Percentiles rank a stretch among this genome's conserved stretches.
Evolutionary conservation across 164 flowering plant genomes (phyloP).

Genomic region (Magnolia sinica): DNA sequence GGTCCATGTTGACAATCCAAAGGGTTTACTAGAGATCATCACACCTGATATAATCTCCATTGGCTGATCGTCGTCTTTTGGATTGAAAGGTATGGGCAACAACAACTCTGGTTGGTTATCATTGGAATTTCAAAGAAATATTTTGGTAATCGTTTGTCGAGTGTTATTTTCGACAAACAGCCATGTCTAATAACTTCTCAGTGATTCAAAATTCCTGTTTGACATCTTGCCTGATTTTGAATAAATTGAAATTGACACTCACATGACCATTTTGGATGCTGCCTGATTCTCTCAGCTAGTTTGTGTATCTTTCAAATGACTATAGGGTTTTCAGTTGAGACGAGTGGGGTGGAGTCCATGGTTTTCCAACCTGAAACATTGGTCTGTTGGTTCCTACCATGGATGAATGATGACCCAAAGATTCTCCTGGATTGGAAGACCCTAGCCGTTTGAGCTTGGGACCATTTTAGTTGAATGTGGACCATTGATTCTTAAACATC

Average conservation of each 20-base stretch:
- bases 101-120: neutral
- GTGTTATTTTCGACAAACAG: neutral
- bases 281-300: too few relatives aligned
- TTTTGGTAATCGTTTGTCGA: neutral
- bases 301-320: too few relatives aligned
- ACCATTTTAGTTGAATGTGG: too few relatives aligned
- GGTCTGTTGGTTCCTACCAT: too few relatives aligned
- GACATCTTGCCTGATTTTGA: neutral
- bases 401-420: too few relatives aligned
- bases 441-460: too few relatives aligned
- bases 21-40: slow-evolving; percentile 78
- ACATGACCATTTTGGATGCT: too few relatives aligned
- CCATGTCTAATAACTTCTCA: neutral
- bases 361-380: too few relatives aligned
- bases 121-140: neutral
- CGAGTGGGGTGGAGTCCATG: too few relatives aligned
- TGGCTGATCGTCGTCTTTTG: slow-evolving; percentile 13
- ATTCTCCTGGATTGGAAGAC: too few relatives aligned
- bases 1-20: slow-evolving; percentile 96
- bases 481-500: too few relatives aligned
- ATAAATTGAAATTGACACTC: neutral
- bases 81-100: neutral
- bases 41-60: slow-evolving; percentile 58
- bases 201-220: neutral
- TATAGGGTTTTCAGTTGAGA: too few relatives aligned